Conservation (phyloP, 768 basidiomycete genomes). For the Hygrophorus russula region DNA sequence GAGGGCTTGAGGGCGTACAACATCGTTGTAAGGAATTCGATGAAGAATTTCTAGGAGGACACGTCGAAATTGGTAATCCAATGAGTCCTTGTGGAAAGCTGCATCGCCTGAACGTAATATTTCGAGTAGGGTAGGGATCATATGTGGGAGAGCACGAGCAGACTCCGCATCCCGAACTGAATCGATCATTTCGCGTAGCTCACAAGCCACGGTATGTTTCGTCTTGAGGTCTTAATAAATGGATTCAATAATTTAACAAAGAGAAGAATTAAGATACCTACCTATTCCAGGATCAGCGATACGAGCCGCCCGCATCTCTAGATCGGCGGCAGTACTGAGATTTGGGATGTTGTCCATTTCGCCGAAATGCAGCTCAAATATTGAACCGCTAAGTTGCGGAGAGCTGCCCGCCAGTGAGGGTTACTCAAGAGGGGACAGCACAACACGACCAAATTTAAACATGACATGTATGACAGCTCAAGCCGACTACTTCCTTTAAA, state of each 20-base stretch:
- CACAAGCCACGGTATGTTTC: slow-evolving; percentile 59
- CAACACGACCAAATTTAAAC: too few relatives aligned
- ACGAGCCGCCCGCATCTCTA: slow-evolving; percentile 60
- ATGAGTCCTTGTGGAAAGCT: slow-evolving; percentile 51
- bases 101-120: slow-evolving; percentile 60
- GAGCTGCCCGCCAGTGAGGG: too few relatives aligned
- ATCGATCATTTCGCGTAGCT: slow-evolving; percentile 76
- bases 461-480: too few relatives aligned
- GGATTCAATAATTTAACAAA: slow-evolving; percentile 2
- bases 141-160: slow-evolving; percentile 53
- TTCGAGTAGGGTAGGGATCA: slow-evolving; percentile 65
- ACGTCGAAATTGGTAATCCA: slow-evolving; percentile 77
- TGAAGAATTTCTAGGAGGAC: slow-evolving; percentile 83
- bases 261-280: slow-evolving; percentile 16
- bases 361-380: neutral
- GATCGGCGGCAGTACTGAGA: slow-evolving; percentile 32
- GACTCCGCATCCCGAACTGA: slow-evolving; percentile 68
- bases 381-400: too few relatives aligned
- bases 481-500: too few relatives aligned
- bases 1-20: slow-evolving; percentile 55
- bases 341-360: slow-evolving; percentile 3
- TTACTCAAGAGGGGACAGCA: too few relatives aligned
- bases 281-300: slow-evolving; percentile 71
- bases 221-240: slow-evolving; percentile 48
- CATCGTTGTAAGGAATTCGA: slow-evolving; percentile 74